phyloP scores from a whole-genome alignment of 139 green algal genomes.

The Monoraphidium neglectum region DNA sequence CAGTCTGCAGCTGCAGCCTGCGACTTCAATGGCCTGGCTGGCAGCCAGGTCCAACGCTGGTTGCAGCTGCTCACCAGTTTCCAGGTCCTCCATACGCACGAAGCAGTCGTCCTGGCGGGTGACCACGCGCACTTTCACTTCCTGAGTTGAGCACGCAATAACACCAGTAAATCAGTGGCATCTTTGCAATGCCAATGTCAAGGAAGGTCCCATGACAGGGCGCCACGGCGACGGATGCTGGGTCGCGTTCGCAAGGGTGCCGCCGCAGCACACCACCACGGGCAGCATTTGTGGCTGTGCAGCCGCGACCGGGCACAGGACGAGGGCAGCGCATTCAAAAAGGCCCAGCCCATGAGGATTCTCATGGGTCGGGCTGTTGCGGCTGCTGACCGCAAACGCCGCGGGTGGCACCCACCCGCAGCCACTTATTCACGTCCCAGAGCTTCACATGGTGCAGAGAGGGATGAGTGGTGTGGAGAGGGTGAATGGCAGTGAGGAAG shows the following conservation, averaged over 20 bases:
- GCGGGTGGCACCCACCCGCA: conserved; percentile 37
- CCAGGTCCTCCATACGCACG: conserved; percentile 25
- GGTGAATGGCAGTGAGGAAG: too few species aligned
- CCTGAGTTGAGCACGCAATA: too few species aligned
- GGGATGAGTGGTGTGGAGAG: too few species aligned
- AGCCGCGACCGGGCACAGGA: background rate
- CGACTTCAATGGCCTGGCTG: too few species aligned
- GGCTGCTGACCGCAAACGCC: background rate
- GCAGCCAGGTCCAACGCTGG: background rate
- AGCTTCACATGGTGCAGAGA: too few species aligned
- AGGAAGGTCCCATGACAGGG: too few species aligned
- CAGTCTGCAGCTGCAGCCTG: too few species aligned
- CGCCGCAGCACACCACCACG: too few species aligned
- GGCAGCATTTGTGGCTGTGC: background rate
- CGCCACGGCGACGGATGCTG: too few species aligned
- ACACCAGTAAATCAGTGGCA: too few species aligned
- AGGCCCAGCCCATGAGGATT: background rate
- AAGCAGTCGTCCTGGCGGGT: conserved; percentile 18
- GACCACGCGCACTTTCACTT: conserved; percentile 28
- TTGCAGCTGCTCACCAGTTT: conserved; percentile 25
- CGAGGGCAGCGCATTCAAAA: background rate
- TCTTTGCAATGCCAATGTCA: too few species aligned
- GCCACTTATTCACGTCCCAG: conserved; percentile 77
- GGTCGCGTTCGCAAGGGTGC: too few species aligned
- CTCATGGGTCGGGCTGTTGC: background rate